These are phyloP conservation scores for Rosa multiflora DNA, from an alignment of 306 rosid genomes.

Conservation along the genomic window DNA sequence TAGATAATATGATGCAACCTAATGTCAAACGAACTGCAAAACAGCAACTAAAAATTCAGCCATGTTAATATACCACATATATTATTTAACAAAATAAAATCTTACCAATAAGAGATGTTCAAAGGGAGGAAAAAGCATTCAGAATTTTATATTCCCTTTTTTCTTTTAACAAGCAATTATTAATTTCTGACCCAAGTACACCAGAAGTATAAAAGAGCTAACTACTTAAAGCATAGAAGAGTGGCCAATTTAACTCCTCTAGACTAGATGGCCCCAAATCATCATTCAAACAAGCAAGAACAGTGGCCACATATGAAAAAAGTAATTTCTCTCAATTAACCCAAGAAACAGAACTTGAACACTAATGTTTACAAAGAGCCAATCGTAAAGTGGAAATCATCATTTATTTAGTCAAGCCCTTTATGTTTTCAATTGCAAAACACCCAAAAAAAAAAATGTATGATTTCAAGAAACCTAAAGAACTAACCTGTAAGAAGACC, in stretches of 20 bases:
- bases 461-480: conserved; percentile 3
- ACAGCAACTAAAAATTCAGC: conserved; percentile 33
- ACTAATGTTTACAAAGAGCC: neutral
- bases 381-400: neutral
- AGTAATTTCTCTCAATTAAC: neutral
- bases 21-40: conserved; percentile 75
- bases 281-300: neutral
- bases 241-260: neutral
- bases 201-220: neutral
- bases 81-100: neutral
- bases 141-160: neutral
- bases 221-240: neutral
- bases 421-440: neutral
- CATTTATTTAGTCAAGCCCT: neutral
- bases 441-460: neutral
- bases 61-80: neutral
- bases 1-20: conserved; percentile 60
- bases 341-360: neutral
- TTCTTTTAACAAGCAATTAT: neutral
- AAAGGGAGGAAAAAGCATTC: neutral
- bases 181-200: neutral
- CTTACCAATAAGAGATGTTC: neutral
- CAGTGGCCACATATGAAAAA: neutral
- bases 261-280: neutral
- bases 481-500: conserved; percentile 64